Conservation (phyloP, 208 protist genomes). For the Vickermania ingenoplastis region DNA sequence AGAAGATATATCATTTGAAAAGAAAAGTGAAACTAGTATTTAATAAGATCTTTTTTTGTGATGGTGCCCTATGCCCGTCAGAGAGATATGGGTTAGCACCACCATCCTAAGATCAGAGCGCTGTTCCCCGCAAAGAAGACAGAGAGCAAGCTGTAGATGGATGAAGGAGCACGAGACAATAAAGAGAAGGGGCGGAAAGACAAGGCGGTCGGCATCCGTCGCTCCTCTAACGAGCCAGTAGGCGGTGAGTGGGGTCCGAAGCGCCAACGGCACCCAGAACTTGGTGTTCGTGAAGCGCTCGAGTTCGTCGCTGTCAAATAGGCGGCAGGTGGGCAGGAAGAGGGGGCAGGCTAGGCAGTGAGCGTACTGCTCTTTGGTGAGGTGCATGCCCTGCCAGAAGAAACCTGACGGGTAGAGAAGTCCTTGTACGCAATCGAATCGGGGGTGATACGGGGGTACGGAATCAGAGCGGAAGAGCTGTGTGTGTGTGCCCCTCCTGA, state of each 20-base stretch:
- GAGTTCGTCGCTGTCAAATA: constrained; percentile 27
- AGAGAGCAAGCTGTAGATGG: too few species aligned
- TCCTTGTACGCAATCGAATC: constrained; percentile 35
- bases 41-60: too few species aligned
- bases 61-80: too few species aligned
- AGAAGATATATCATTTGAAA: too few species aligned
- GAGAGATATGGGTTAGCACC: too few species aligned
- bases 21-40: too few species aligned
- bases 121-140: too few species aligned
- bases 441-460: constrained; percentile 36
- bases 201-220: constrained; percentile 45
- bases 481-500: constrained; percentile 45
- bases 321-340: constrained; percentile 29
- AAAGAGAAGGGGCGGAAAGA: constrained; percentile 36
- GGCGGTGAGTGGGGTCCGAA: constrained; percentile 33
- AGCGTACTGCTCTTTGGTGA: constrained; percentile 27
- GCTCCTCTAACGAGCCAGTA: constrained; percentile 29
- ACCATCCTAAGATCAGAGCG: too few species aligned
- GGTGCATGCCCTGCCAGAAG: constrained; percentile 36
- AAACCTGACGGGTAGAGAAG: constrained; percentile 34
- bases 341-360: constrained; percentile 34
- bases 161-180: constrained; percentile 13
- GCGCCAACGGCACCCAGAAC: constrained; percentile 24
- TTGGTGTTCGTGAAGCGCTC: constrained; percentile 46
- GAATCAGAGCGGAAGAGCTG: constrained; percentile 31